Base-by-base conservation (phyloP, 1,284 basidiomycete genomes). In the Sparassis latifolia region DNA sequence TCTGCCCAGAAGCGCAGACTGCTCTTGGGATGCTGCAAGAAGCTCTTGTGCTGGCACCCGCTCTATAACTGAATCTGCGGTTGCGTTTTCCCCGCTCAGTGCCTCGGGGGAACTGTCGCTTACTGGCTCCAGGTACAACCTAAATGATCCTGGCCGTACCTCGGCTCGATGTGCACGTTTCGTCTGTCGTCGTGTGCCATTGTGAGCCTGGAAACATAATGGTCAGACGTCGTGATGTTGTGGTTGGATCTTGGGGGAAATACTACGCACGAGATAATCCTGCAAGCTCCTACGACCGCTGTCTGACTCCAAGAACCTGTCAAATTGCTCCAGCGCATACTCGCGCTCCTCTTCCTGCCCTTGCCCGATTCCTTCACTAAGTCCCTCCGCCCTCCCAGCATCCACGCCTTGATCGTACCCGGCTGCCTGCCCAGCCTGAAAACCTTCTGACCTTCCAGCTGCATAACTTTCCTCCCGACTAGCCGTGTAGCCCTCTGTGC, bases 321-420 rank as follows among this genome's bases (percentile, higher is more conserved):
- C 76, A 64, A 82, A 79, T 5, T 75, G 75, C 50, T 76, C 71
- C 30, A 78, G 55, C 2, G 78, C 80, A 54, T 71, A 72, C 49
- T 66, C 65, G 31, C 78, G 70, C 62, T 81, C 77, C 50, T 79
- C 72, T 51, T 70, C 72, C 56, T 68, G 61, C 33, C 79, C 77
- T 4, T 63, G 62, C 55, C 69, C 70, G 29, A 67, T 62, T 0
- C 79, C 78, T 49, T 75, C 70, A 45, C 69, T 62, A 38, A 66
- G 62, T 1, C 76, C 77, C 12, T 67, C 65, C 12, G 61, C 54
- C 51, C 61, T 56, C 2, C 75, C 78, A 20, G 65, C 62, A 39
- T 69, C 67, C 50, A 59, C 57, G 2, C 75, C 76, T 51, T 74
- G 69, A 5, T 65, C 61, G 51, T 69, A 62, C 0, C 74, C 76